Evolutionary conservation across 306 rosid species (phyloP), one percentile per base, ranked within the genome.

Genomic region (Pueraria montana): DNA sequence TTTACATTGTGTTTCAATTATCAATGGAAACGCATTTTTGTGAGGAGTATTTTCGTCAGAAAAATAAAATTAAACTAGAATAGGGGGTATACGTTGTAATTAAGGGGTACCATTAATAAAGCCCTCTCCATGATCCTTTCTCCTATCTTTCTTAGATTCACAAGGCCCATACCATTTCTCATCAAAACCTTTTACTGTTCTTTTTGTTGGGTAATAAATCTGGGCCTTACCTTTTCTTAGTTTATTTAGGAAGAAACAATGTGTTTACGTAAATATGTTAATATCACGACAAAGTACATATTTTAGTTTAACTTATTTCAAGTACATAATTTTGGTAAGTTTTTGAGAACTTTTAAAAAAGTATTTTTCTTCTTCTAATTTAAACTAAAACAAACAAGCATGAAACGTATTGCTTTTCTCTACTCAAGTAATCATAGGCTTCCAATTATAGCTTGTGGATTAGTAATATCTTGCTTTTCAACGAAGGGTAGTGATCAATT

Each of bases 191-290:
- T 27, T 1, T 2, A 34, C 38, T 34, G 38, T 34, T 56, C 34
- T 11, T 40, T 42, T 42, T 68, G 11, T 42, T 68, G 34, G 53
- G 11, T 42, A 68, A 38, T 58, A 23, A 76, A 40, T 76, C 2
- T 40, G 70, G 27, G 11, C 80, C 70, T 6, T 40, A 76, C 38
- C 11, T 75, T 75, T 58, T 59, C 26, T 40, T 40, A 40, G 38
- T 12, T 26, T 62, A 5, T 26, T 62, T 14, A 62, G 20, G 38
- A 62, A 26, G 68, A 4, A 27, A 56, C 21, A 21, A 58, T 2
- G 6, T 23, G 16, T 21, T 3, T 13, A 46, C 52, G 3, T 3
- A 59, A 59, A 59, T 4, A 3, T 9, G 9, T 62, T 27, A 1
- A 12, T 26, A 27, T 27, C 20, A 21, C 9, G 10, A 62, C 40